These are phyloP conservation scores for Metschnikowia colocasiae DNA, from an alignment of 805 yeast species.

Conservation along the genomic window DNA sequence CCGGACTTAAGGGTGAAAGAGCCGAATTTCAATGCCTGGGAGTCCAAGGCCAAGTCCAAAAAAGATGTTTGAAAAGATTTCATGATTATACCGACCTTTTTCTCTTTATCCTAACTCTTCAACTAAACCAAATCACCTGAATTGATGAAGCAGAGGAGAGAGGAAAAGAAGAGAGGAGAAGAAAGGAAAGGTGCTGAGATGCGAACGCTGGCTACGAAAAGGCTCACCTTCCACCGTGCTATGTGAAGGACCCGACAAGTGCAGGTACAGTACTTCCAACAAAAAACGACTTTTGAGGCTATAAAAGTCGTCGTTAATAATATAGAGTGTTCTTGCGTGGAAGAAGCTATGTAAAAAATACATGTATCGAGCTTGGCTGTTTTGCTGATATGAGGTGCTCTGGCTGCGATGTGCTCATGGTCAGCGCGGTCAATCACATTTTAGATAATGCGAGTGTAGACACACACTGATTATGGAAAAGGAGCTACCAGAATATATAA, in stretches of 20 bases:
- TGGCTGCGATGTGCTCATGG: neutral
- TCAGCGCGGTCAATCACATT: neutral
- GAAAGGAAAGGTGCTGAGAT: neutral
- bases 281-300: neutral
- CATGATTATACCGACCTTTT: conserved; percentile 22
- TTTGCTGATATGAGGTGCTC: neutral
- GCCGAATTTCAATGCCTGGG: conserved; percentile 84
- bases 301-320: neutral
- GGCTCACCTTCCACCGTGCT: neutral
- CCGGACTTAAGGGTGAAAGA: conserved; percentile 88
- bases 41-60: conserved; percentile 76
- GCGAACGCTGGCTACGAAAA: neutral
- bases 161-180: conserved; percentile 7
- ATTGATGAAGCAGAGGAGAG: conserved; percentile 13
- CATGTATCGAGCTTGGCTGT: no score
- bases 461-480: neutral
- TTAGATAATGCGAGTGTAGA: neutral
- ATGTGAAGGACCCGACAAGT: neutral
- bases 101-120: conserved; percentile 6
- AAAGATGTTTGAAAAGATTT: conserved; percentile 58
- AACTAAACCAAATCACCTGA: conserved; percentile 7
- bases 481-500: conserved; percentile 2
- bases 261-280: neutral
- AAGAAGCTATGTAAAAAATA: no score
- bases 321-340: no score